Evolutionary conservation across 192 early-diverging fungal species (phyloP).

Genomic region (Linnemannia elongata): DNA sequence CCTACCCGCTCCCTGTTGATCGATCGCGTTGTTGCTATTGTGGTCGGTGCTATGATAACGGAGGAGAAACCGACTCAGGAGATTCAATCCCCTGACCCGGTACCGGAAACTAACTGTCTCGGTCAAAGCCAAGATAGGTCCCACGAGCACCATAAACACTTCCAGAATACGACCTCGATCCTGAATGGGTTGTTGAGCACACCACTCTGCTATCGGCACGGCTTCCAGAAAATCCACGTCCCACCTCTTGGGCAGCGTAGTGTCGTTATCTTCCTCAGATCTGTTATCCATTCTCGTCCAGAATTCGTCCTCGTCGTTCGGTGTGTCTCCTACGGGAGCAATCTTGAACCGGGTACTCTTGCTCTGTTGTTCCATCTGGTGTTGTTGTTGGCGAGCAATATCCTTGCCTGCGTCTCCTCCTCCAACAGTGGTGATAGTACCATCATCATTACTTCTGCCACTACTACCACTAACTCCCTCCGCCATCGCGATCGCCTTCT

Average conservation of each 20-base stretch:
- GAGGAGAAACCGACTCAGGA: slow-evolving; percentile 35
- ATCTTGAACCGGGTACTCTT: slow-evolving; percentile 16
- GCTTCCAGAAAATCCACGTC: slow-evolving; percentile 33
- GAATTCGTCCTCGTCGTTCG: slow-evolving; percentile 39
- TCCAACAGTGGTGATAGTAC: background rate
- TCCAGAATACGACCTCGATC: slow-evolving; percentile 33
- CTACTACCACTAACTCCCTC: background rate
- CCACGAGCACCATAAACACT: slow-evolving; percentile 41
- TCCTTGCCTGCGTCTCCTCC: background rate
- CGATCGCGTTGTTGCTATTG: background rate
- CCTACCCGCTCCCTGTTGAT: background rate
- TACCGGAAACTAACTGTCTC: slow-evolving; percentile 19
- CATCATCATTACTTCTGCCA: background rate
- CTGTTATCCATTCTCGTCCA: slow-evolving; percentile 10
- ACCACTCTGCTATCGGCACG: slow-evolving; percentile 40
- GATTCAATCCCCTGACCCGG: slow-evolving; percentile 33
- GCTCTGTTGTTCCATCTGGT: background rate
- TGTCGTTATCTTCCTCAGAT: background rate
- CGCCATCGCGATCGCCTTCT: background rate
- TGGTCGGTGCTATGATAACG: slow-evolving; percentile 2
- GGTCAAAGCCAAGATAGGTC: slow-evolving; percentile 32
- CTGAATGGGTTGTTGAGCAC: slow-evolving; percentile 41
- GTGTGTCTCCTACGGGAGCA: slow-evolving; percentile 30
- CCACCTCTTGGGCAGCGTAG: slow-evolving; percentile 18
- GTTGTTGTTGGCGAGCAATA: background rate